Conservation (phyloP, 345 rosid genomes). For the Tarenaya hassleriana region DNA sequence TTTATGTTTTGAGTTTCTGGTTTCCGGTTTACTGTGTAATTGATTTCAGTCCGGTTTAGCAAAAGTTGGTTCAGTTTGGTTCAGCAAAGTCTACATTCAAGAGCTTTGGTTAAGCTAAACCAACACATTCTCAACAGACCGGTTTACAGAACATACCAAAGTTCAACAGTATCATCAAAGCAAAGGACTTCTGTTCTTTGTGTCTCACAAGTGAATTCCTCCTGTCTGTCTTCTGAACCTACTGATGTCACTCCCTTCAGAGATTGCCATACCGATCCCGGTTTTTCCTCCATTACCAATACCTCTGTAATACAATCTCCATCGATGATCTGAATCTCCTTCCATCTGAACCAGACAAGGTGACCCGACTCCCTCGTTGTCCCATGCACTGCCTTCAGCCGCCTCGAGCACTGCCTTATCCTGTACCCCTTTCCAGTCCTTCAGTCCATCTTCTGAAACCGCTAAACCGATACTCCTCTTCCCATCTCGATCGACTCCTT, state of each 20-base stretch:
- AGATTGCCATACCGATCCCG: constrained; percentile 67
- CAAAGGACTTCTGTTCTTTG: no score
- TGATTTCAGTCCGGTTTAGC: no score
- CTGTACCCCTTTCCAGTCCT: constrained; percentile 46
- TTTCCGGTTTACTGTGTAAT: no score
- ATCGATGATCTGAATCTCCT: constrained; percentile 42
- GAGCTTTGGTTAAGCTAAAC: no score
- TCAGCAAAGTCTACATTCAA: no score
- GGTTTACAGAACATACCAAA: no score
- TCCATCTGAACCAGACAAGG: constrained; percentile 67
- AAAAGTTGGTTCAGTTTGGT: no score
- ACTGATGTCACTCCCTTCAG: constrained; percentile 39
- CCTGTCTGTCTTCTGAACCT: constrained; percentile 53
- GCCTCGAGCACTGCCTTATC: constrained; percentile 38
- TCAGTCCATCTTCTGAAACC: constrained; percentile 52
- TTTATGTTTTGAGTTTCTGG: no score
- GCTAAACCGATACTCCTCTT: constrained; percentile 55
- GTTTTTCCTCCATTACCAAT: constrained; percentile 50
- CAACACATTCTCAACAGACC: no score
- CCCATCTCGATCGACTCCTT: constrained; percentile 49
- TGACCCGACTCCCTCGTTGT: constrained; percentile 51
- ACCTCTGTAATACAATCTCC: constrained; percentile 75
- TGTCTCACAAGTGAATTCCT: constrained; percentile 41
- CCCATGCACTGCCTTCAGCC: constrained; percentile 52
- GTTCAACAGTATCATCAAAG: no score